These are phyloP conservation scores for Gossypium sturtianum DNA, from an alignment of 345 rosid genomes.

Conservation along the genomic window DNA sequence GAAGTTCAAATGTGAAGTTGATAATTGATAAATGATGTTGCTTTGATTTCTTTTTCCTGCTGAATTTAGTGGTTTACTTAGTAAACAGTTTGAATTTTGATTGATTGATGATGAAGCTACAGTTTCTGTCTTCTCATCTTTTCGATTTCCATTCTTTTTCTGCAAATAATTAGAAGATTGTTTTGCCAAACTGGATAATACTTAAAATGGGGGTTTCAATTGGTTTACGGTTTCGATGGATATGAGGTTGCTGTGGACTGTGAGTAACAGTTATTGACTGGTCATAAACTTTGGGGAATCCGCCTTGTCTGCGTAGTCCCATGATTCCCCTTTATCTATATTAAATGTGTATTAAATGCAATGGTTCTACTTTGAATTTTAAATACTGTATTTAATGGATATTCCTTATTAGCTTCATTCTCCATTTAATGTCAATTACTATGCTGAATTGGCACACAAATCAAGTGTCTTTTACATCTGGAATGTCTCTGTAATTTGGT, in stretches of 20 bases:
- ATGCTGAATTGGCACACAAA: neutral
- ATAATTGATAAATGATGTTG: neutral
- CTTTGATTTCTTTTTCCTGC: neutral
- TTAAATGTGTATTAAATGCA: neutral
- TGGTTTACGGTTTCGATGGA: constrained; percentile 1
- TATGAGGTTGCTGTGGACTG: neutral
- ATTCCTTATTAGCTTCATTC: neutral
- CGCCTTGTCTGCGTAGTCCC: constrained; percentile 20
- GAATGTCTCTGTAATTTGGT: neutral
- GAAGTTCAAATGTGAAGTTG: neutral
- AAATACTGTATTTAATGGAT: neutral
- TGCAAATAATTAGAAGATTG: neutral
- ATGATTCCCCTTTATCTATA: neutral
- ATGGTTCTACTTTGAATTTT: neutral
- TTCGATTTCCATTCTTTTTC: neutral
- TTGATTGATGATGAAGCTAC: neutral
- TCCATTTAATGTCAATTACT: neutral
- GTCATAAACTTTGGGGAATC: constrained; percentile 19
- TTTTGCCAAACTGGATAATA: neutral
- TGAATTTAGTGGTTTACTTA: neutral
- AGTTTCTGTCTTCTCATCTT: too few species aligned
- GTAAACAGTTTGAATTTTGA: neutral
- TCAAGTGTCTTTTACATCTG: neutral
- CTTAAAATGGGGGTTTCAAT: neutral
- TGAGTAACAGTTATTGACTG: neutral